Conservation (phyloP, 1,284 basidiomycete genomes). For the Termitomyces sp. region DNA sequence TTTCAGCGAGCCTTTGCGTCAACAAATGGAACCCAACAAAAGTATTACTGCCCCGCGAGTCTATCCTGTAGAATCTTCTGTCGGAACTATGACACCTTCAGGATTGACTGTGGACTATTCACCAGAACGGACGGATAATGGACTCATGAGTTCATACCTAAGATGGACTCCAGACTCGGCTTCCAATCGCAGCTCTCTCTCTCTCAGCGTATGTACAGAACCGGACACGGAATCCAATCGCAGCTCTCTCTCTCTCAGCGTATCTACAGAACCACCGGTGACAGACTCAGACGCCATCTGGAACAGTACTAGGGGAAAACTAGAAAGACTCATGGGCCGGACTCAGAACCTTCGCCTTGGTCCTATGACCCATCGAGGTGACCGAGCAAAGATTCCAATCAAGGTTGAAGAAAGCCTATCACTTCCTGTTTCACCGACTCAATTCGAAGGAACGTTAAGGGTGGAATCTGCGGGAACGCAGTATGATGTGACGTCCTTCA, state of each 20-base stretch:
- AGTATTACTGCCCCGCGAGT: slow-evolving; percentile 55
- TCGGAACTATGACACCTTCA: neutral
- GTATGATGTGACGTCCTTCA: slow-evolving; percentile 74
- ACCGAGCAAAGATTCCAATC: slow-evolving; percentile 2
- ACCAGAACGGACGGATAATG: slow-evolving; percentile 12
- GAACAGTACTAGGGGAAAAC: slow-evolving; percentile 5
- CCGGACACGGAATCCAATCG: slow-evolving; percentile 36
- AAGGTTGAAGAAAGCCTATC: neutral
- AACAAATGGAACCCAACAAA: slow-evolving; percentile 61
- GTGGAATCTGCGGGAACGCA: slow-evolving; percentile 49
- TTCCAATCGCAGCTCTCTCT: slow-evolving; percentile 55
- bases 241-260: slow-evolving; percentile 66
- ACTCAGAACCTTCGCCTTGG: slow-evolving; percentile 6
- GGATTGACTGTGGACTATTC: neutral
- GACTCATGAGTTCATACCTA: slow-evolving; percentile 22
- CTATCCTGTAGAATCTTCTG: slow-evolving; percentile 27
- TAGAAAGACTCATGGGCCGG: slow-evolving; percentile 9
- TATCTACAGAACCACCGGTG: slow-evolving; percentile 62
- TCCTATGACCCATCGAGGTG: neutral
- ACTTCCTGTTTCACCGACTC: slow-evolving; percentile 11
- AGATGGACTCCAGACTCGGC: slow-evolving; percentile 29
- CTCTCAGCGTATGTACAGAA: too few relatives aligned
- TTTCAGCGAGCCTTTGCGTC: too few relatives aligned
- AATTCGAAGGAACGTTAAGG: slow-evolving; percentile 20
- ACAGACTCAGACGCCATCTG: slow-evolving; percentile 16